phyloP scores from a whole-genome alignment of 1,284 basidiomycete species.

The Leccinum discolor region DNA sequence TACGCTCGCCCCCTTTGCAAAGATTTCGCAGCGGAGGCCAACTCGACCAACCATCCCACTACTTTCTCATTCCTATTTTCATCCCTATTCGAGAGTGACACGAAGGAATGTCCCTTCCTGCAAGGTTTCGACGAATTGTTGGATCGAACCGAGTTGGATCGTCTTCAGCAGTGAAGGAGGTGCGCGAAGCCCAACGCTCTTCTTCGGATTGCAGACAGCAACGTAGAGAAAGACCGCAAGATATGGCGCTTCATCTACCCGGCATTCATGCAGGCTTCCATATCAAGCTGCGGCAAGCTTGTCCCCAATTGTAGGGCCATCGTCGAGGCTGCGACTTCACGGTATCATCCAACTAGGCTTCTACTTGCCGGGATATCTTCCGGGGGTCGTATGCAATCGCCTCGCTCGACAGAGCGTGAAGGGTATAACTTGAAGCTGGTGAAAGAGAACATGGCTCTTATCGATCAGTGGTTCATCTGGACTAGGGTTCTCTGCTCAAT shows the following conservation, averaged over 20 bases:
- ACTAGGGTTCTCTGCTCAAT: slow-evolving; percentile 83
- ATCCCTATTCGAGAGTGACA: slow-evolving; percentile 35
- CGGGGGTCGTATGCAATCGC: slow-evolving; percentile 37
- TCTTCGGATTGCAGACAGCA: slow-evolving; percentile 68
- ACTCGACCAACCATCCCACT: slow-evolving; percentile 23
- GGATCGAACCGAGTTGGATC: slow-evolving; percentile 55
- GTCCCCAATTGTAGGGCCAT: slow-evolving; percentile 59
- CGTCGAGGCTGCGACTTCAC: slow-evolving; percentile 62
- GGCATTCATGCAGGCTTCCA: slow-evolving; percentile 55
- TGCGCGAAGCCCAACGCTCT: slow-evolving; percentile 52
- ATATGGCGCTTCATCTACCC: slow-evolving; percentile 77
- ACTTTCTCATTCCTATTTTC: slow-evolving; percentile 41
- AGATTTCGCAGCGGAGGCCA: slow-evolving; percentile 40
- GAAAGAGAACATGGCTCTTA: slow-evolving; percentile 62
- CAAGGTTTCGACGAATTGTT: slow-evolving; percentile 69
- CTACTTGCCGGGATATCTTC: slow-evolving; percentile 67
- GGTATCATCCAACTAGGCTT: slow-evolving; percentile 69
- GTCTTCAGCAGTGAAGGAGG: slow-evolving; percentile 65
- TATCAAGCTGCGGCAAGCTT: slow-evolving; percentile 46
- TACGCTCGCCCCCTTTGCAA: slow-evolving; percentile 47
- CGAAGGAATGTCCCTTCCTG: slow-evolving; percentile 43
- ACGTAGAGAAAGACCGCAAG: slow-evolving; percentile 59
- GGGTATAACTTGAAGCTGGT: slow-evolving; percentile 40
- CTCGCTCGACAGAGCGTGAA: slow-evolving; percentile 50
- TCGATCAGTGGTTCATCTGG: slow-evolving; percentile 91